phyloP scores from a whole-genome alignment of 306 rosid species.

The Arachis stenosperma region DNA sequence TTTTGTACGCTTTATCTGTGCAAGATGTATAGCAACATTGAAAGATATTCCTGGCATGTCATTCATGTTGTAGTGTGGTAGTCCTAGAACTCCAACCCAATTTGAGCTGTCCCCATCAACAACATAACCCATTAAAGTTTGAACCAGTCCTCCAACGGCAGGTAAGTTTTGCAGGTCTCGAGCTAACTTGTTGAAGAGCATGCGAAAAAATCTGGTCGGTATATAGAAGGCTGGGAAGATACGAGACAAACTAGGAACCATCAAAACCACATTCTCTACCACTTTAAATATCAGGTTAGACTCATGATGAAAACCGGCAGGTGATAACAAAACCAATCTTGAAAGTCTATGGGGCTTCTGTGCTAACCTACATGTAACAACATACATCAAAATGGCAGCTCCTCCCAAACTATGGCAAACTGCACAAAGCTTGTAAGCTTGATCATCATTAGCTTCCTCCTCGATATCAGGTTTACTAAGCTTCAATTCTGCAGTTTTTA shows the following conservation, averaged over 20 bases:
- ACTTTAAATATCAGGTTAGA: slow-evolving; percentile 52
- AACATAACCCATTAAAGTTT: slow-evolving; percentile 78
- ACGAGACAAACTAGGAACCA: slow-evolving; percentile 58
- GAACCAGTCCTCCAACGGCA: slow-evolving; percentile 92
- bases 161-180: slow-evolving; percentile 88
- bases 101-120: slow-evolving; percentile 97
- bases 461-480: slow-evolving; percentile 56
- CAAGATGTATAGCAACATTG: slow-evolving; percentile 74
- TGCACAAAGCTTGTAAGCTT: slow-evolving; percentile 73
- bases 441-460: slow-evolving; percentile 57
- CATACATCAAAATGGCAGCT: slow-evolving; percentile 68
- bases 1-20: slow-evolving; percentile 78
- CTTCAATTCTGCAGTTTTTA: slow-evolving; percentile 65
- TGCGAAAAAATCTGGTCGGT: slow-evolving; percentile 74
- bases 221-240: slow-evolving; percentile 68
- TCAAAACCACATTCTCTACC: slow-evolving; percentile 44
- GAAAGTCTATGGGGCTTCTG: slow-evolving; percentile 73
- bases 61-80: slow-evolving; percentile 93
- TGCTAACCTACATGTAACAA: slow-evolving; percentile 57
- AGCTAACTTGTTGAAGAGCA: slow-evolving; percentile 84
- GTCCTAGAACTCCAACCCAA: slow-evolving; percentile 91
- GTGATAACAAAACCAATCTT: slow-evolving; percentile 67
- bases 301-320: slow-evolving; percentile 75
- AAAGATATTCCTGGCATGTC: slow-evolving; percentile 97
- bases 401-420: slow-evolving; percentile 79